A percentile compares a stretch with the other conserved stretches of the same genome.
phyloP scores from a whole-genome alignment of 2,329 filamentous ascomycete genomes.

The Lanzia echinophila region DNA sequence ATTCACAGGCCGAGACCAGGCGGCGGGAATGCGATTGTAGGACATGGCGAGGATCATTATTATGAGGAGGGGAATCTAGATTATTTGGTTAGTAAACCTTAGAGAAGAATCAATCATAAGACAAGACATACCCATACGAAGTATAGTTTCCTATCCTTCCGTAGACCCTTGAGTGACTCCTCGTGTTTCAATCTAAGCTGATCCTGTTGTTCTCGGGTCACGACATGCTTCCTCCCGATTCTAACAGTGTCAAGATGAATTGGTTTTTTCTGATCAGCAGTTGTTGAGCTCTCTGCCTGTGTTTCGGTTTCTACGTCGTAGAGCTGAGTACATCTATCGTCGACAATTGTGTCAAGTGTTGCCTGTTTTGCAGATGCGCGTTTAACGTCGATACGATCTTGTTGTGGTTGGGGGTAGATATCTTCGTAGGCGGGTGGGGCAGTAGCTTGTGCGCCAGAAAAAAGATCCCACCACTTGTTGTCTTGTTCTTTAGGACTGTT shows the following conservation, averaged over 20 bases:
- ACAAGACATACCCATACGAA: conserved; percentile 54
- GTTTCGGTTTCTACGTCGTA: conserved; percentile 37
- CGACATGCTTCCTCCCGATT: conserved; percentile 56
- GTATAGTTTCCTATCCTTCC: conserved; percentile 59
- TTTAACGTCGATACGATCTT: conserved; percentile 46
- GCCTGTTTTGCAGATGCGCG: conserved; percentile 51
- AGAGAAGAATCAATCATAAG: not conserved
- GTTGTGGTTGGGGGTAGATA: conserved; percentile 50
- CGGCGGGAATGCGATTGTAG: conserved; percentile 45
- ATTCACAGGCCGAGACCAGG: conserved; percentile 25
- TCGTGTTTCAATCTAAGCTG: conserved; percentile 55
- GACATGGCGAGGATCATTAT: conserved; percentile 44
- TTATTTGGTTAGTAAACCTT: not conserved
- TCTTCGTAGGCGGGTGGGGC: conserved; percentile 74
- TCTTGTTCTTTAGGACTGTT: conserved; percentile 40
- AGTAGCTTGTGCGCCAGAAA: conserved; percentile 45
- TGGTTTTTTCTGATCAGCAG: conserved; percentile 35
- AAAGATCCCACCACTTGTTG: conserved; percentile 61
- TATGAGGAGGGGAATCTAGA: conserved; percentile 44
- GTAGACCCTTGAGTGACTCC: conserved; percentile 55
- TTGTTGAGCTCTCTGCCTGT: conserved; percentile 23
- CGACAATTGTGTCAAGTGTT: conserved; percentile 51
- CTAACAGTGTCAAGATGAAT: conserved; percentile 40
- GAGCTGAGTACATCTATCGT: conserved; percentile 48
- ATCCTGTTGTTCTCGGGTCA: conserved; percentile 60